Percentiles rank a stretch among this genome's conserved stretches.
These are phyloP conservation scores for Ustilago vetiveriae DNA, from an alignment of 1,284 basidiomycete species.

Conservation along the genomic window DNA sequence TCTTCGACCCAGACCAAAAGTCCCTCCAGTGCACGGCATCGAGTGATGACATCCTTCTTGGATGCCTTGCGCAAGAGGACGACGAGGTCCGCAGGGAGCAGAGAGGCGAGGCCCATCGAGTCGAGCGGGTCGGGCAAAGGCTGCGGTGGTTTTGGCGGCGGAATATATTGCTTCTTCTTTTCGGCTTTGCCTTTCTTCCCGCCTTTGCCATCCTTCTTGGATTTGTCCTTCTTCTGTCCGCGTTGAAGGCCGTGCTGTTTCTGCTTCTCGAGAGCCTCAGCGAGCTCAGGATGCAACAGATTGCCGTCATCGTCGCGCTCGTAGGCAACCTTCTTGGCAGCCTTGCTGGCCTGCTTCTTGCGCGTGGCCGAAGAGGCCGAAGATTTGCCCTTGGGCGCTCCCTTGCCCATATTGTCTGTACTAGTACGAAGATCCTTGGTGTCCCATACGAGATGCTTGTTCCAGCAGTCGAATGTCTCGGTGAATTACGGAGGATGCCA, in stretches of 20 bases:
- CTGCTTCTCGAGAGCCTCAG: constrained; percentile 27
- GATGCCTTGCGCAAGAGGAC: constrained; percentile 82
- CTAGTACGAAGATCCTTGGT: no score
- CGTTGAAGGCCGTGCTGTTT: constrained; percentile 36
- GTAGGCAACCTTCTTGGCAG: constrained; percentile 55
- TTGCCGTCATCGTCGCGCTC: constrained; percentile 44
- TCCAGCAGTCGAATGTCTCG: no score
- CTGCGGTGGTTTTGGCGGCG: constrained; percentile 74
- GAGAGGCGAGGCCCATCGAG: constrained; percentile 77
- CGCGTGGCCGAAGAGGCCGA: constrained; percentile 64
- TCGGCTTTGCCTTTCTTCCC: constrained; percentile 51
- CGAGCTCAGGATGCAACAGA: constrained; percentile 27
- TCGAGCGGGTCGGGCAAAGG: constrained; percentile 90
- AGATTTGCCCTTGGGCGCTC: constrained; percentile 58
- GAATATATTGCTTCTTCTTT: constrained; percentile 63
- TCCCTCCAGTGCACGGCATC: constrained; percentile 86
- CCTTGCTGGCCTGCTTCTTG: constrained; percentile 65
- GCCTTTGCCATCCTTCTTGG: constrained; percentile 50
- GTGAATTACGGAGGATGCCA: no score
- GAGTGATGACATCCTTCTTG: constrained; percentile 92
- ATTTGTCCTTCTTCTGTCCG: constrained; percentile 61
- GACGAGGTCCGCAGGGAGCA: constrained; percentile 76
- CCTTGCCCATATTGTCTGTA: constrained; percentile 31
- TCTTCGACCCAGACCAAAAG: constrained; percentile 75
- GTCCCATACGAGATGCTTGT: no score